Conservation (phyloP, 306 rosid genomes). For the barrel medic (Medicago truncatula) region MtrunA17r5.0-ANR NC_053044.1:41248001-41248500, state of each 20-base stretch:
- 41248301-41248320: constrained; percentile 70
- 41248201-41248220: constrained; percentile 29
- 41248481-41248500: constrained; percentile 65
- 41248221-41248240: not conserved
- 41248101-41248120: not conserved
- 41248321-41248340: constrained; percentile 94
- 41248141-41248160: constrained; percentile 2
- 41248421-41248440: constrained; percentile 56
- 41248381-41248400: constrained; percentile 57
- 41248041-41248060: not conserved
- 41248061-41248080: constrained; percentile 20
- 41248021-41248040: too few species aligned
- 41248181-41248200: constrained; percentile 21
- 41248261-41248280: constrained; percentile 41
- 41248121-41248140: constrained; percentile 27
- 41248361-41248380: constrained; percentile 52
- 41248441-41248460: constrained; percentile 53
- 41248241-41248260: constrained; percentile 18
- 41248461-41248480: constrained; percentile 47
- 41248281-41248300: constrained; percentile 55
- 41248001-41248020: not conserved
- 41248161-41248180: constrained; percentile 8
- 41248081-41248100: constrained; percentile 13
- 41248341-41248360: constrained; percentile 60
- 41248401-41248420: constrained; percentile 46